Evolutionary conservation across 148 eudicot species (phyloP).

Genomic region (Selenicereus undatus): DNA sequence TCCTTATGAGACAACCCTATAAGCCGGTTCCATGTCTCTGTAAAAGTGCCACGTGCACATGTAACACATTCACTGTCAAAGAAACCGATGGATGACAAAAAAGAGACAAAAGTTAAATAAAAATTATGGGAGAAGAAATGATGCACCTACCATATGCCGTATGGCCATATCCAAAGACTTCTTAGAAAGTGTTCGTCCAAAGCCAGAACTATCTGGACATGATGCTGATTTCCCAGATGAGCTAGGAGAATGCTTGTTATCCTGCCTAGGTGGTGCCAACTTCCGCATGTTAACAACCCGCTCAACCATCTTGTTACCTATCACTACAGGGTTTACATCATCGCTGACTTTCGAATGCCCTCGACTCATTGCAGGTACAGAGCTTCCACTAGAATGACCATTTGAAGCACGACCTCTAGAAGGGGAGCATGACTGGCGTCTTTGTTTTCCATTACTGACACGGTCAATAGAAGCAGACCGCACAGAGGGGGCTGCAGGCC

Average conservation of each 20-base stretch:
- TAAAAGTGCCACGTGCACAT: background rate
- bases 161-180: slow-evolving; percentile 98
- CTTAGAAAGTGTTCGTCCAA: slow-evolving; percentile 89
- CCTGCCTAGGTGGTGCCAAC: slow-evolving; percentile 78
- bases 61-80: background rate
- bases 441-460: slow-evolving; percentile 52
- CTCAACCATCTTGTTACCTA: slow-evolving; percentile 97
- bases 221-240: slow-evolving; percentile 86
- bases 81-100: background rate
- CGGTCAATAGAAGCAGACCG: slow-evolving; percentile 82
- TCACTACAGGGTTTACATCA: slow-evolving; percentile 73
- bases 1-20: no score
- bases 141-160: slow-evolving; percentile 77
- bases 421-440: slow-evolving; percentile 90
- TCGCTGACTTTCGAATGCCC: slow-evolving; percentile 70
- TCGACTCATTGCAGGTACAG: slow-evolving; percentile 75
- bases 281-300: slow-evolving; percentile 95
- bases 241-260: slow-evolving; percentile 81
- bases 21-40: no score
- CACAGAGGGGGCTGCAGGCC: slow-evolving; percentile 71
- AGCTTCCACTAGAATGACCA: slow-evolving; percentile 74
- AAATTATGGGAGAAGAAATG: slow-evolving; percentile 7
- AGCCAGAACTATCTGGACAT: slow-evolving; percentile 88
- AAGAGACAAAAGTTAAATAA: background rate
- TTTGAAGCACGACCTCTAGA: slow-evolving; percentile 85